Conservation (phyloP, 2,329 filamentous ascomycete species). For the Cladosporium sphaerospermum region DNA sequence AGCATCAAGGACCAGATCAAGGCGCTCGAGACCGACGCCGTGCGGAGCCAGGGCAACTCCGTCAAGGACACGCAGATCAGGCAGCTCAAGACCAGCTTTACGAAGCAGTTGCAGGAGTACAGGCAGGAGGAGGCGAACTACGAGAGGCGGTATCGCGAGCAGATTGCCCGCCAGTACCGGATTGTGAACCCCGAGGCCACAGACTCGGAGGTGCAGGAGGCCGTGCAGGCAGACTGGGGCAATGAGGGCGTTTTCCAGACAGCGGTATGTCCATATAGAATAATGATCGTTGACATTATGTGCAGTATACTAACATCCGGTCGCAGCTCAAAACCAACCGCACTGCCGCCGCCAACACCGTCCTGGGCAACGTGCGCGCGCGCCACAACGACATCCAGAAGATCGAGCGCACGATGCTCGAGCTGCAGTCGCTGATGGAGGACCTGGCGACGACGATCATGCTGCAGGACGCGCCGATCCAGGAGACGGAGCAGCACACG, state of each 20-base stretch:
- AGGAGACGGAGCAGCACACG: constrained; percentile 59
- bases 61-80: constrained; percentile 66
- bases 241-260: constrained; percentile 77
- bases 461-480: constrained; percentile 61
- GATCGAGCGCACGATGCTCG: constrained; percentile 68
- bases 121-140: constrained; percentile 66
- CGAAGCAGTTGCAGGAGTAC: constrained; percentile 64
- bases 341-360: constrained; percentile 63
- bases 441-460: constrained; percentile 70
- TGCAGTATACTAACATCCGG: constrained; percentile 3
- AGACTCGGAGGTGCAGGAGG: constrained; percentile 64
- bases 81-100: constrained; percentile 65
- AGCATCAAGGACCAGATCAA: constrained; percentile 74
- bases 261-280: constrained; percentile 52
- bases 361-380: constrained; percentile 71
- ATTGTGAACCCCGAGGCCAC: constrained; percentile 67
- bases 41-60: constrained; percentile 56
- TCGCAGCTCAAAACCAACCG: constrained; percentile 67
- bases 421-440: constrained; percentile 65
- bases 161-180: constrained; percentile 72
- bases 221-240: constrained; percentile 65
- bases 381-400: constrained; percentile 77
- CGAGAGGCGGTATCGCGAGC: constrained; percentile 65
- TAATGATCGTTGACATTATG: neutral
- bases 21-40: constrained; percentile 63